Evolutionary conservation across 257 asterid species (phyloP), one percentile per base, ranked within the genome.

Genomic region (Plantago elongata): DNA sequence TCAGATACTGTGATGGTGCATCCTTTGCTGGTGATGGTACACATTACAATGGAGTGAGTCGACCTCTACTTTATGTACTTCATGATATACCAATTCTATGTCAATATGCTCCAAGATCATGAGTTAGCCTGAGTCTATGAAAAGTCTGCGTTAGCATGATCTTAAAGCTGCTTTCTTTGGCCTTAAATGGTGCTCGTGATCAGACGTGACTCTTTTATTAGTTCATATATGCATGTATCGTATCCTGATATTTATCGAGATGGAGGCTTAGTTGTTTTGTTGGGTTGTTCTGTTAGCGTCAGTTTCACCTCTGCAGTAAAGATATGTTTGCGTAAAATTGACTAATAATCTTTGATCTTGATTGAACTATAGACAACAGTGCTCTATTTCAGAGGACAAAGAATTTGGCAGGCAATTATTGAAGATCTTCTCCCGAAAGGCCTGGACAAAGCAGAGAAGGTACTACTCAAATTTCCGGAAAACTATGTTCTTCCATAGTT

Each of bases 1-100:
- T 91, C 66, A 81, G 98, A 70, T 91, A 91, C 66, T 91, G 97
- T 54, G 98, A 91, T 70, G 98, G 98, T 43, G 98, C 97, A 62
- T 91, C 98, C 9, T 91, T 91, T 63, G 82, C 89, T 18, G 98
- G 98, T 7, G 98, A 91, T 77, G 80, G 84, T 37, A 55, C 57
- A 54, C 86, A 69, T 54, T 62, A 71, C 57, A 86, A 88, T 68
- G 95, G 90, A 73, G 96, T 88, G 75, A 84, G 94, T 68, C 34
- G 38, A 15, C 38, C 40, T 2, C 6, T 61, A 29, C 11, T 13
- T 9, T 43, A 34, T 12, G 48, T 11, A 43, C 15, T 44, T 44
- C 42, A 59, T 18, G 42, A 0, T 14, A 57, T 37, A 3, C 29
- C 54, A 49, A n/a, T 22, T 14, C 27, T 13, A 16, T n/a, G 54